phyloP scores from a whole-genome alignment of 176 grass and related monocot genomes.

The Zea luxurians region DNA sequence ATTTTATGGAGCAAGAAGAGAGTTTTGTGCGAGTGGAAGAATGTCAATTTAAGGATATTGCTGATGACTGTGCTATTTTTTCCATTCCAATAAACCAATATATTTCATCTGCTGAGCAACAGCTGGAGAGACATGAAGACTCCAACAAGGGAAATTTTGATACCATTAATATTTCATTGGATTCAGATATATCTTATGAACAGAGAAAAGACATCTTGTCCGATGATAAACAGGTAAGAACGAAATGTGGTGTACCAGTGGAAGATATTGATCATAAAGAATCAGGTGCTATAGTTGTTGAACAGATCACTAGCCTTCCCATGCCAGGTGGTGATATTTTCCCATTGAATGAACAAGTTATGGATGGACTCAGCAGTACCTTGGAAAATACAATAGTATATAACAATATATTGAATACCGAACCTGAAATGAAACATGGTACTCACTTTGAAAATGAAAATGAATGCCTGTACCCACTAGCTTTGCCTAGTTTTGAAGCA shows the following conservation, averaged over 20 bases:
- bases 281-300: conserved; percentile 14
- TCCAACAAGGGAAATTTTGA: conserved; percentile 22
- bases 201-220: conserved; percentile 12
- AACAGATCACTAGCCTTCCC: conserved; percentile 45
- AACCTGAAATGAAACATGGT: conserved; percentile 24
- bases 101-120: conserved; percentile 30
- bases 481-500: conserved; percentile 53
- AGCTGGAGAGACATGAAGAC: conserved; percentile 22
- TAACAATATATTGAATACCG: conserved; percentile 27
- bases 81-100: conserved; percentile 27
- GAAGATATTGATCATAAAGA: conserved; percentile 29
- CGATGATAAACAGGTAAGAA: conserved; percentile 25
- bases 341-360: conserved; percentile 47
- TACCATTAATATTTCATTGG: conserved; percentile 21
- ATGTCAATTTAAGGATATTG: conserved; percentile 6
- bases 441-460: conserved; percentile 32
- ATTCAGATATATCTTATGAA: conserved; percentile 11
- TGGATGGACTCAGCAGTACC: conserved; percentile 19
- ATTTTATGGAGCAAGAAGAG: conserved; percentile 20
- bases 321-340: conserved; percentile 39
- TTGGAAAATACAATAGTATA: conserved; percentile 41
- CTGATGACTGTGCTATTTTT: conserved; percentile 18
- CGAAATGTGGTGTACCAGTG: background rate
- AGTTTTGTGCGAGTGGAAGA: conserved; percentile 33
- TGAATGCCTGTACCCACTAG: conserved; percentile 40